phyloP scores from a whole-genome alignment of 2,329 filamentous ascomycete genomes.

The Diaporthe humulicola region DNA sequence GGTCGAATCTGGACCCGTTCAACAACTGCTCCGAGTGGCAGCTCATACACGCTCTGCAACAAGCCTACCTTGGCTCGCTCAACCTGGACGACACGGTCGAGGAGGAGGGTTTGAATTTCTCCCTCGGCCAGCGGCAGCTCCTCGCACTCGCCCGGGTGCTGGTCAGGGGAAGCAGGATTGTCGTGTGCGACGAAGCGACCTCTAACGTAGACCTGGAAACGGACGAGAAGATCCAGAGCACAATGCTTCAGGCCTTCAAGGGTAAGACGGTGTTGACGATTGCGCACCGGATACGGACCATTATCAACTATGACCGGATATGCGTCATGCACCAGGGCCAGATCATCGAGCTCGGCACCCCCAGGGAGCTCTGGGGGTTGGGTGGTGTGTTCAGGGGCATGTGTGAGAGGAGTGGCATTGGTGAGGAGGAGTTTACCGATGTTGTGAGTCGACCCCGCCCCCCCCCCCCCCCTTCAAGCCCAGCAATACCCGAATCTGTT shows the following conservation, averaged over 20 bases:
- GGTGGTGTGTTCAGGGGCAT: constrained; percentile 87
- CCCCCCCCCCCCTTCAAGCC: too few species aligned
- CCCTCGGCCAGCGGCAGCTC: constrained; percentile 76
- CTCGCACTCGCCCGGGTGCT: constrained; percentile 79
- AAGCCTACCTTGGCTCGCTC: constrained; percentile 4
- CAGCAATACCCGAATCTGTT: not conserved
- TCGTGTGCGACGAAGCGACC: constrained; percentile 84
- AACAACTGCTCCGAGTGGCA: constrained; percentile 13
- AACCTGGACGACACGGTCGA: constrained; percentile 73
- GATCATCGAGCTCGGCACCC: constrained; percentile 77
- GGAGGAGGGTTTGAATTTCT: constrained; percentile 77
- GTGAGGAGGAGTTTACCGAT: constrained; percentile 57
- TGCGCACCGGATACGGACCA: constrained; percentile 63
- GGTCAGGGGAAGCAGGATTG: constrained; percentile 77
- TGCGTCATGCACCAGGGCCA: constrained; percentile 79
- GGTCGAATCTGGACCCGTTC: constrained; percentile 27
- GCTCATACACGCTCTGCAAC: constrained; percentile 17
- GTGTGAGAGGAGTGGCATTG: constrained; percentile 89
- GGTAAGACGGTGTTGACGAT: constrained; percentile 25
- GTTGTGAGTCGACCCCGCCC: not conserved
- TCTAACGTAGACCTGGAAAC: constrained; percentile 82
- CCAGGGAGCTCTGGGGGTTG: constrained; percentile 62
- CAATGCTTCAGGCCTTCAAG: constrained; percentile 64
- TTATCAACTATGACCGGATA: constrained; percentile 80
- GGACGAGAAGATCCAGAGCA: constrained; percentile 81